phyloP scores from a whole-genome alignment of 75 land plant species.

The Sequoiadendron giganteum region DNA sequence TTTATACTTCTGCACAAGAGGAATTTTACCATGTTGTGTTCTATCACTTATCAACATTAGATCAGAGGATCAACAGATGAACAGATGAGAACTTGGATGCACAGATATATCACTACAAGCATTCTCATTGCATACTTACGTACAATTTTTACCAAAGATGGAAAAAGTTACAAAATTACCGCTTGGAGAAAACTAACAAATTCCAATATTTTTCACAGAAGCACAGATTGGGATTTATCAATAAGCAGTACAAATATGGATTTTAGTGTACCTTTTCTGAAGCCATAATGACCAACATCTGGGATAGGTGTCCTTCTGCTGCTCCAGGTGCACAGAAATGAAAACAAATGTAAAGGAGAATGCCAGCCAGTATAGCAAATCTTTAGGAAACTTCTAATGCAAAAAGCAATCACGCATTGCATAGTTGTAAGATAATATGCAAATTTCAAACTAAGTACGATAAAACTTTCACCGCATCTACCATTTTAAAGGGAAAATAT shows the following conservation, averaged over 20 bases:
- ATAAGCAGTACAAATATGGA: background rate
- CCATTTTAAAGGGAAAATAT: background rate
- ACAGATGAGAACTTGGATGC: background rate
- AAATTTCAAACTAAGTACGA: background rate
- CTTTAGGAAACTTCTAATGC: background rate
- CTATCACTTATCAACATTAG: background rate
- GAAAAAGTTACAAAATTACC: background rate
- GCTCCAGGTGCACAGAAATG: background rate
- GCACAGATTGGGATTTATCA: background rate
- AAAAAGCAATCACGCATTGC: background rate
- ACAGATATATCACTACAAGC: background rate
- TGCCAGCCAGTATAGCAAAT: background rate
- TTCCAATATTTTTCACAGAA: background rate
- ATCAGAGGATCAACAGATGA: background rate
- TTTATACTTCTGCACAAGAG: background rate
- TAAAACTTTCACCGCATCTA: background rate
- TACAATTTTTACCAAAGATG: background rate
- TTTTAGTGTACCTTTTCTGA: constrained; percentile 4
- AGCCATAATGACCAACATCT: background rate
- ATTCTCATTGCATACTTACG: background rate
- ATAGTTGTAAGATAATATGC: background rate
- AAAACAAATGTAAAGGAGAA: background rate
- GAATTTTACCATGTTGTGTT: background rate
- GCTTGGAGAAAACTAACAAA: background rate
- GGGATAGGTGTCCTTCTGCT: constrained; percentile 4